phyloP scores from a whole-genome alignment of 208 protist genomes.

The Entamoeba dispar region DNA sequence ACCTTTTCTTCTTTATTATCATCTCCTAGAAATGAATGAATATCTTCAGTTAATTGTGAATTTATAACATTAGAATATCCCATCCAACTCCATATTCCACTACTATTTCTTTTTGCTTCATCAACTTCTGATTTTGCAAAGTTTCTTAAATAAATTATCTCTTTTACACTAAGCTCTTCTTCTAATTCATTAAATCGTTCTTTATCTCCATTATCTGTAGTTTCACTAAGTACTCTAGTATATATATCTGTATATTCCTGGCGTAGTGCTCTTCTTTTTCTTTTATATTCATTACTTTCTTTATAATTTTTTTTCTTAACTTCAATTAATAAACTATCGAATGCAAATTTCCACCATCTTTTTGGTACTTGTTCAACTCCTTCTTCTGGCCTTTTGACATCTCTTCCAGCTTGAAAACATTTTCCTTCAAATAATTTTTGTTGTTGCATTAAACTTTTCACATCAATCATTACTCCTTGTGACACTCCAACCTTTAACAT shows the following conservation, averaged over 20 bases:
- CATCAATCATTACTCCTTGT: background rate
- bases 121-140: background rate
- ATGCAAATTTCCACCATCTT: background rate
- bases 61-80: background rate
- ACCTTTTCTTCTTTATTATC: background rate
- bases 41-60: background rate
- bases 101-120: background rate
- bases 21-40: background rate
- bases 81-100: background rate
- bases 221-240: background rate
- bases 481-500: background rate
- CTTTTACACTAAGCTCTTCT: background rate
- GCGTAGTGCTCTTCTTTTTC: background rate
- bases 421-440: background rate
- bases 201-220: background rate
- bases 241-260: background rate
- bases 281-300: background rate
- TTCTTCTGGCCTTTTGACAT: background rate
- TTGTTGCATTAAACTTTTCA: background rate
- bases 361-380: background rate
- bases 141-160: background rate
- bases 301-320: background rate
- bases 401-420: background rate
- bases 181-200: background rate
- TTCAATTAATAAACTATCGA: background rate